Evolutionary conservation across 208 protist species (phyloP), one percentile per base, ranked within the genome.

Genomic region (Trypanosoma rangeli): DNA sequence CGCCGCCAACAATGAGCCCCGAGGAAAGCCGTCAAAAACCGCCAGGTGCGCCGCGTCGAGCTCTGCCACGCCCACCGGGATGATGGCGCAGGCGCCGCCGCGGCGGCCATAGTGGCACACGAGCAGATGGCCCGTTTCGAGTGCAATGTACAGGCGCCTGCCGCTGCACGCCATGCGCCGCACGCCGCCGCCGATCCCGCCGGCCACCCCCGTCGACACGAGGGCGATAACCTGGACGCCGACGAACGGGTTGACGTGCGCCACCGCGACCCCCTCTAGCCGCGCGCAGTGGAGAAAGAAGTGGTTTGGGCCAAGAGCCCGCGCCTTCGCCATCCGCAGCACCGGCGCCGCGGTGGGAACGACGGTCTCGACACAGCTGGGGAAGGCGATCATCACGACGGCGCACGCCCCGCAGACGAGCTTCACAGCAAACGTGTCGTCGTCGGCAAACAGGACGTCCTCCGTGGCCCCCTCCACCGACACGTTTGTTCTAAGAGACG

Each of bases 111-210:
- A 95, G 70, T 80, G 80, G 73, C 84, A 91, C 29, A 94, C 81
- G 1, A 96, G 33, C 24, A 94, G 55, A 67, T 96, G 89, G 1
- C 84, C 83, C 26, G 87, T 94, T 64, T 94, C 86, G 16, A 85
- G 61, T 46, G 68, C 68, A 57, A 96, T 49, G 65, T 76, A 93
- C 33, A 96, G 68, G 18, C 91, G 84, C 3, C 82, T 67, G 8
- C 74, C 71, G 68, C 85, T 93, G 76, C 78, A 82, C 29, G 78
- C 77, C 16, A 94, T 48, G 55, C 59, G 55, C 42, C 76, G 79
- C 54, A 93, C 84, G 20, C 61, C 37, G 8, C 88, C 91, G 29
- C 91, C 91, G 7, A 94, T 76, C 16, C 86, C 85, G 37, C 83
- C 76, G 70, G 73, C 76, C 35, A 96, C 58, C 3, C 74, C 79